These are phyloP conservation scores for Thelonectria rubi DNA, from an alignment of 2,329 filamentous ascomycete species.

Conservation along the genomic window DNA sequence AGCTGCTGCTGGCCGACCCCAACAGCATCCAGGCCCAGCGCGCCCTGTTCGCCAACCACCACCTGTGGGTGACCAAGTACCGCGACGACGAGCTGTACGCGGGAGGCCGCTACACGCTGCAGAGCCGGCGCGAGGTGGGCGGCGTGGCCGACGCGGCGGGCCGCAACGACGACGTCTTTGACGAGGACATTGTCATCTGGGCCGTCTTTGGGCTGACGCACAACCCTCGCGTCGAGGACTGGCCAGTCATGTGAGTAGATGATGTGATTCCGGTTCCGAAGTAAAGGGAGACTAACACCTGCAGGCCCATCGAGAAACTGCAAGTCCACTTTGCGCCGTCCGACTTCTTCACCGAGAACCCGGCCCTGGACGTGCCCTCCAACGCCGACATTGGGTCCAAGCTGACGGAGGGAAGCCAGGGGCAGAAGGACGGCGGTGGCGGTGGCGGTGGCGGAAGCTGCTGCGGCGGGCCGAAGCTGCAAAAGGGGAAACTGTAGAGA, in stretches of 20 bases:
- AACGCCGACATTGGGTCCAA: constrained; percentile 23
- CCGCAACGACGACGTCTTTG: constrained; percentile 56
- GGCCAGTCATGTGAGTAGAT: constrained; percentile 68
- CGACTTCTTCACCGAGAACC: constrained; percentile 59
- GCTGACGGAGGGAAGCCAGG: constrained; percentile 18
- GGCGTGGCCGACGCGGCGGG: constrained; percentile 52
- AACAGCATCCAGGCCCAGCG: constrained; percentile 52
- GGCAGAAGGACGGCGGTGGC: background rate
- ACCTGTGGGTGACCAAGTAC: constrained; percentile 58
- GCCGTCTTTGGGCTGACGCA: constrained; percentile 70
- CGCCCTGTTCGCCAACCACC: constrained; percentile 54
- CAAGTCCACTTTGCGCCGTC: constrained; percentile 56
- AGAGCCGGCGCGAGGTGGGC: constrained; percentile 49
- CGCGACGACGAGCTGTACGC: constrained; percentile 57
- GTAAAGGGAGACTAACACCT: constrained; percentile 2
- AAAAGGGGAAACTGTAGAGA: constrained; percentile 22
- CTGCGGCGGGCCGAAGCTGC: constrained; percentile 14
- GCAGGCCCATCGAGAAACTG: constrained; percentile 55
- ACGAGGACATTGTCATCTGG: constrained; percentile 67
- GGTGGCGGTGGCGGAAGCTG: background rate
- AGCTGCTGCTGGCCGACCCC: constrained; percentile 53
- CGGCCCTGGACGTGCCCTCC: constrained; percentile 56
- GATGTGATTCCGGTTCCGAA: background rate
- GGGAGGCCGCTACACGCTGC: constrained; percentile 52
- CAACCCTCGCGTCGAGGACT: constrained; percentile 72